Evolutionary conservation across 345 rosid species (phyloP), one percentile per base, ranked within the genome.

Genomic region (Alliaria petiolata): DNA sequence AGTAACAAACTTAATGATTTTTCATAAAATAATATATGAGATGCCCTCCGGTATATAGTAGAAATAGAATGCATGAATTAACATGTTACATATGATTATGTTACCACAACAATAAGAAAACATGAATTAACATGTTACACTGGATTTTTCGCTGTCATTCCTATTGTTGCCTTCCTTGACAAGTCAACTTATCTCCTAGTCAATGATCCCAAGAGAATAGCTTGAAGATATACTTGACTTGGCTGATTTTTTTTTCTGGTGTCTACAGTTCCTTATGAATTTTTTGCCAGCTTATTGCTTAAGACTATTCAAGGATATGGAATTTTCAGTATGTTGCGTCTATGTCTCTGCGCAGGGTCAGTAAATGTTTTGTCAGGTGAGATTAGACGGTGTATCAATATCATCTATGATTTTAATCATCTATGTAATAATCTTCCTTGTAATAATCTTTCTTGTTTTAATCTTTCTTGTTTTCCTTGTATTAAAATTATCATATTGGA

Each of bases 301-400:
- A 26, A 78, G 35, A 58, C 77, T 22, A 51, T 86, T 14, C 82
- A 73, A 58, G 76, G 85, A 5, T 87, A 90, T 71, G 93, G 97
- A 4, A 81, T 83, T 49, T 82, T 88, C 33, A 87, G 81, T 57
- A 85, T 93, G 88, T 83, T 90, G 45, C 95, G 98, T 36, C 91
- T 93, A 1, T 93, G 98, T 97, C 98, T 66, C 88, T 93, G 13
- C 85, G 92, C 10, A 81, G 98, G 79, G 98, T 84, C 65, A 82
- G 98, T 74, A 30, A 26, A 7, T 80, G 86, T 45, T 92, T 90
- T 66, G 76, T 91, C 19, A 79, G 81, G 92, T 83, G 61, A 61
- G 44, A 22, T 39, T 44, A 3, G 26, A 33, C 20, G 13, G 44
- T 33, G 64, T 47, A 5, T 39, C 50, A n/a, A 15, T 5, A 15